Evolutionary conservation across 2,329 filamentous ascomycete genomes (phyloP), one percentile per base, ranked within the genome.

Genomic region (Arthroderma sp.): DNA sequence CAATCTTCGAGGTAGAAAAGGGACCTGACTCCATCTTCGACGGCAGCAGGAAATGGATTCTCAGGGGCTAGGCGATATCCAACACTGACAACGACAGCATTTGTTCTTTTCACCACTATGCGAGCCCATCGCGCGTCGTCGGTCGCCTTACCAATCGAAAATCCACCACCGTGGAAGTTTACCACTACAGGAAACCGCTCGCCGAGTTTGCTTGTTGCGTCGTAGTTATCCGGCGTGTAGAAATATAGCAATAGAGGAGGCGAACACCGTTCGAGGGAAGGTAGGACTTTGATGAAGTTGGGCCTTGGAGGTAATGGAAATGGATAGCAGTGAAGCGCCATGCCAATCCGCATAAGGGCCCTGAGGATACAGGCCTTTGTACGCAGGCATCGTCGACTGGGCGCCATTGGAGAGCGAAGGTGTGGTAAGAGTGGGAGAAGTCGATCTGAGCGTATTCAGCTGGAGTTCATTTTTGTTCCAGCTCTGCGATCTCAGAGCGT

Each of bases 311-410:
- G 77, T 41, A 72, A 69, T 5, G 80, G 78, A 36, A 70, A 64
- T 1, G 79, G 74, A 48, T 80, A 63, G 44, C 71, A 73, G 58
- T 86, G 81, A 34, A 85, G 65, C 48, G 73, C 68, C 79, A 84
- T 83, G 56, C 80, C 81, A 46, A 83, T 71, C 47, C 69, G 70
- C 74, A 83, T 83, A 36, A 84, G 67, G 45, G 73, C 70, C 43
- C 82, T 73, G 79, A 80, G 83, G 58, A 80, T 73, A 29, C 70
- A 64, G 39, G 82, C 81, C 58, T 82, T 74, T 43, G 80, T 53
- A 45, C 73, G 72, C 38, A 22, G 15, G 15, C 15, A 22, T 22
- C 15, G 15, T 22, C 15, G 15, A 22, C 15, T 22, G 15, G 15
- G 15, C 15, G 15, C 15, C 15, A 22, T 22, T 22, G 15, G 15